Evolutionary conservation across 2,329 filamentous ascomycete species (phyloP), one percentile per base, ranked within the genome.

Genomic region (Sporothrix curviconia): DNA sequence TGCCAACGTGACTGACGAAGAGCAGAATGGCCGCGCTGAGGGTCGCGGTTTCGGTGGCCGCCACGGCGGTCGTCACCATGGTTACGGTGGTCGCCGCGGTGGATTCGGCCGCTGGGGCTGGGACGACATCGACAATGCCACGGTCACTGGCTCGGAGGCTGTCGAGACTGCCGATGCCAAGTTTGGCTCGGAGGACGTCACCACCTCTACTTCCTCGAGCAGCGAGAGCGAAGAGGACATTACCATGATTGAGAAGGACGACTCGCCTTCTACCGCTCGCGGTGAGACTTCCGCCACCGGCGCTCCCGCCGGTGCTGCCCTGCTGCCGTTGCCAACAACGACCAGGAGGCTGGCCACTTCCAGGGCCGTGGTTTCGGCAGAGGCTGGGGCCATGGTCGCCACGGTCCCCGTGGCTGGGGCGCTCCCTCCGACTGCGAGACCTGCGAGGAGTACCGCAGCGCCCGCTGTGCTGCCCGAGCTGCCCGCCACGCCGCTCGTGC

Each of bases 181-280:
- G 56, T 52, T 25, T 17, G 54, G 37, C 28, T 60, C 62, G 12
- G 52, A 55, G 17, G 42, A 36, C 7, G 25, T 14, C 49, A 55
- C 44, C 7, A 40, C 43, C 14, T 58, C 58, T 14, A 44, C 52
- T 15, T 60, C 56, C n/a, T 36, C 49, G 3, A 32, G 30, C 22
- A 39, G 37, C 44, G 50, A 57, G 24, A 42, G 19, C 36, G 59
- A 60, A 22, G 59, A 63, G 30, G 59, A 66, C 46, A 52, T 61
- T 30, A 52, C 56, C 56, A 62, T 60, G 61, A 58, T 53, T 43
- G 69, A 69, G 28, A 72, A 68, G 64, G 67, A 68, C n/a, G 64
- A 70, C 17, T 37, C 34, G 14, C 43, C 25, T 68, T 71, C 47
- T 8, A 59, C 56, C 5, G 40, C 47, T 22, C 50, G 43, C 36